Evolutionary conservation across 257 asterid genomes (phyloP), one percentile per base, ranked within the genome.

Genomic region (Scutellaria galericulata): DNA sequence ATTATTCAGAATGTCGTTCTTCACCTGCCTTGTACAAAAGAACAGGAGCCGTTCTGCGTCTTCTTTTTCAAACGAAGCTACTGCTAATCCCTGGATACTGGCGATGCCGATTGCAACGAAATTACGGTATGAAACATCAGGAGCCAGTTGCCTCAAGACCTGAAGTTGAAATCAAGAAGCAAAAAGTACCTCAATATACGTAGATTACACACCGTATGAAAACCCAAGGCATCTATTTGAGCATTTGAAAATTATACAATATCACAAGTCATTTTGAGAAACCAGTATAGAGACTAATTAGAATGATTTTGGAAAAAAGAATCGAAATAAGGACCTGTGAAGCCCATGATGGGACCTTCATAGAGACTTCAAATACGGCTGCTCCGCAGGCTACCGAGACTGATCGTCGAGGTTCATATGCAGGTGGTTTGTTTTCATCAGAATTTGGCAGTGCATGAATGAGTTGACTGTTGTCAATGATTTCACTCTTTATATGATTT

Each of bases 301-400:
- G 7, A 64, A 42, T 48, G n/a, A 35, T 7, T 14, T 54, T 35
- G 44, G 55, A 48, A 12, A 59, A 60, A 50, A 52, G 59, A 62
- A 22, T 6, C 63, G 8, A 50, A 60, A 55, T 66, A 45, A 62
- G 66, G 59, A 95, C 99, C 97, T 95, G 99, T 11, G 96, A 86
- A 78, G 97, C 99, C 98, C 99, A 95, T 10, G 90, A 68, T 0
- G 99, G 99, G 79, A 92, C 90, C 87, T 77, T 95, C 96, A 92
- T 63, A 77, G 80, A 75, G 82, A 89, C 89, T 87, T 95, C 98
- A 48, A 88, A 95, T n/a, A 90, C 97, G 8, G 87, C 75, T 58
- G 98, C 95, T 40, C 99, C 98, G 79, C 99, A 90, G 47, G 99
- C 98, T 72, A 95, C 83, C 9, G 98, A 87, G 74, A 84, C 86